Evolutionary conservation across 768 basidiomycete species (phyloP).

Genomic region (Cyclocybe aegerita): DNA sequence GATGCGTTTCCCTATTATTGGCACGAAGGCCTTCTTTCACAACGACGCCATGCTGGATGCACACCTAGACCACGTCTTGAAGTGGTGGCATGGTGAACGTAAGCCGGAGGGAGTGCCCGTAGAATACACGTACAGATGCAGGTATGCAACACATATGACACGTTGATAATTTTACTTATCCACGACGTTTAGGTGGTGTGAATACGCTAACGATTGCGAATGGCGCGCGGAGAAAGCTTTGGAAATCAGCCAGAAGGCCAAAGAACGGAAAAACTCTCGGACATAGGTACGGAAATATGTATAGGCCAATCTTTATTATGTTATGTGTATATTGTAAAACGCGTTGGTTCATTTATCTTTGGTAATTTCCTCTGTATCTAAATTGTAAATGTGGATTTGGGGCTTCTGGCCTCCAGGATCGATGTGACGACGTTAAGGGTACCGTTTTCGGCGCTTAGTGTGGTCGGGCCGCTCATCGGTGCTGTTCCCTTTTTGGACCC

Average conservation of each 20-base stretch:
- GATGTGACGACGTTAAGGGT: no score
- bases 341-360: no score
- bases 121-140: conserved; percentile 60
- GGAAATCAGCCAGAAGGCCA: conserved; percentile 28
- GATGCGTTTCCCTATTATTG: conserved; percentile 51
- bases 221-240: conserved; percentile 65
- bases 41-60: conserved; percentile 50
- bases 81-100: conserved; percentile 78
- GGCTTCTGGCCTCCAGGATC: no score
- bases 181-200: conserved; percentile 52
- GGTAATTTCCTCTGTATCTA: no score
- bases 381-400: no score
- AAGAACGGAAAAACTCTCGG: neutral
- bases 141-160: conserved; percentile 41
- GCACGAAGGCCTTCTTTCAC: conserved; percentile 58
- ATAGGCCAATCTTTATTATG: no score
- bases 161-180: neutral
- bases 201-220: conserved; percentile 76
- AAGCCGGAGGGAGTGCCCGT: conserved; percentile 69
- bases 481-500: no score
- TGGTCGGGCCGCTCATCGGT: no score
- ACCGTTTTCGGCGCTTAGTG: no score
- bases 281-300: neutral
- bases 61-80: conserved; percentile 53
- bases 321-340: no score